These are phyloP conservation scores for Babesia sp. DNA, from an alignment of 169 alveolate genomes.

Conservation along the genomic window DNA sequence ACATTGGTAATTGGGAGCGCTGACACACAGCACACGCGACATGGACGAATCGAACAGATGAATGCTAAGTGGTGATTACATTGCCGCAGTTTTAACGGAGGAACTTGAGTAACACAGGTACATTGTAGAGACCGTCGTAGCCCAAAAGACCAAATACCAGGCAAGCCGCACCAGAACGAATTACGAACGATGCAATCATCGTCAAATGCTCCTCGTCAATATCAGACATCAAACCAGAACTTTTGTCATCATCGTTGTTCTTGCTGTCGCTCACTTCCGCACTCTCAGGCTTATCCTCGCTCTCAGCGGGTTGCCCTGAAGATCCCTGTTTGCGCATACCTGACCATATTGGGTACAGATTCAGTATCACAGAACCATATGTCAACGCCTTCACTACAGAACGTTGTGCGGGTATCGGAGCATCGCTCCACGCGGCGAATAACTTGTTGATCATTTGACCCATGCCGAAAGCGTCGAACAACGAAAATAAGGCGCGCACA, in stretches of 20 bases:
- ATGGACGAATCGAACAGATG: neutral
- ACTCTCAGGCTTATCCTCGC: neutral
- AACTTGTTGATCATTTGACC: constrained; percentile 6
- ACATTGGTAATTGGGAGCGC: neutral
- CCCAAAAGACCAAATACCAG: constrained; percentile 63
- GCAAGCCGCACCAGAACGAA: constrained; percentile 37
- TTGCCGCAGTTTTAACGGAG: neutral
- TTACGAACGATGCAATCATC: constrained; percentile 9
- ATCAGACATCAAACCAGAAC: neutral
- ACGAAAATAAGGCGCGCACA: constrained; percentile 6
- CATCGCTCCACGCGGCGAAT: constrained; percentile 24
- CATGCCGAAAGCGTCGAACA: constrained; percentile 14
- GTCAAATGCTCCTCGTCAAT: constrained; percentile 25
- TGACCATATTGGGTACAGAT: constrained; percentile 44
- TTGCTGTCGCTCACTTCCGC: neutral
- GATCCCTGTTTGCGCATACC: constrained; percentile 11
- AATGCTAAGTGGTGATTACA: neutral
- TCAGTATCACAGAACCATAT: constrained; percentile 35
- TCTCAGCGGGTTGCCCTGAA: neutral
- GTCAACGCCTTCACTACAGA: constrained; percentile 28
- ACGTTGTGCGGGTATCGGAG: constrained; percentile 9
- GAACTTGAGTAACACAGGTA: neutral
- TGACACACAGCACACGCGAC: neutral
- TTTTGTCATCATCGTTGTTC: neutral
- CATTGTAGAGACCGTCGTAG: constrained; percentile 54